These are phyloP conservation scores for Xylariaceae sp. DNA, from an alignment of 2,329 filamentous ascomycete species.

Conservation along the genomic window DNA sequence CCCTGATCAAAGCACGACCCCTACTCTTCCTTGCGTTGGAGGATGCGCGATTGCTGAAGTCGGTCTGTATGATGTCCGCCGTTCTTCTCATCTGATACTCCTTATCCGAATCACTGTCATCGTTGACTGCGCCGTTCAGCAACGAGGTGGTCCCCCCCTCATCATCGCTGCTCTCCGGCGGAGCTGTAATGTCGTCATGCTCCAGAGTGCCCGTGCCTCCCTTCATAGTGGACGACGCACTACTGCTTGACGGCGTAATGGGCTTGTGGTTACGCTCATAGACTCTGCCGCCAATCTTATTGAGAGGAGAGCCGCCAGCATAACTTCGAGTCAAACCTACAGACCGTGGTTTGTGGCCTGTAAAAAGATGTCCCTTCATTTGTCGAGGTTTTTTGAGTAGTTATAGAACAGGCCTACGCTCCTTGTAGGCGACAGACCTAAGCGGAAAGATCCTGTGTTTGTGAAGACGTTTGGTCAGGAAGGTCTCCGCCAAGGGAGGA, in stretches of 20 bases:
- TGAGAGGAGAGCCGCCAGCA: conserved; percentile 12
- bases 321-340: conserved; percentile 16
- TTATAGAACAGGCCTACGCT: not conserved
- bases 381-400: not conserved
- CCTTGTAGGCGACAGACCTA: too few species aligned
- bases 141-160: conserved; percentile 16
- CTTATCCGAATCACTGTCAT: conserved; percentile 20
- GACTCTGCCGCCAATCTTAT: conserved; percentile 7
- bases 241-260: conserved; percentile 2
- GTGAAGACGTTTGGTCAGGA: too few species aligned
- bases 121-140: conserved; percentile 2
- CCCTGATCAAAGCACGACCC: not conserved
- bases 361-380: conserved; percentile 4
- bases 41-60: conserved; percentile 21
- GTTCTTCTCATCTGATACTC: conserved; percentile 24
- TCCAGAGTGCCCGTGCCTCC: conserved; percentile 12
- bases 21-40: not conserved
- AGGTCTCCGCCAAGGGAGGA: too few species aligned
- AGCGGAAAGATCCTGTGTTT: too few species aligned
- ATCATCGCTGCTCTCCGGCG: conserved; percentile 24
- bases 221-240: conserved; percentile 13
- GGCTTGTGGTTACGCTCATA: not conserved
- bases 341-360: conserved; percentile 1
- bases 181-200: conserved; percentile 22
- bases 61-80: conserved; percentile 32